These are phyloP conservation scores for Mycosphaerella arachidis DNA, from an alignment of 2,329 filamentous ascomycete species.

Conservation along the genomic window DNA sequence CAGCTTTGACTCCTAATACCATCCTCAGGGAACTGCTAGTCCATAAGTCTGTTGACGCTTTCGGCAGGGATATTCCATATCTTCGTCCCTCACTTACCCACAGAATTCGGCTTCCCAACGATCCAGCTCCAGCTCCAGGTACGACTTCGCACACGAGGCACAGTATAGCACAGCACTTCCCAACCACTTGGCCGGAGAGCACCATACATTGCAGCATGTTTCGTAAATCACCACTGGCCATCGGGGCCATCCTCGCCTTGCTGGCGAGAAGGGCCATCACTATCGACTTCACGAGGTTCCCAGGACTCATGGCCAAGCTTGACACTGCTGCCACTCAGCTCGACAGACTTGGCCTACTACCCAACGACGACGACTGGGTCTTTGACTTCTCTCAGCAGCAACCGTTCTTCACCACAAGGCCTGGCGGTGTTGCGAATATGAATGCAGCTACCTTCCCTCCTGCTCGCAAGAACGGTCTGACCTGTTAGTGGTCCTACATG, in stretches of 20 bases:
- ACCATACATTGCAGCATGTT: slow-evolving; percentile 17
- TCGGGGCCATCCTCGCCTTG: slow-evolving; percentile 20
- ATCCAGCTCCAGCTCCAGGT: neutral
- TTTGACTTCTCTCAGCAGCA: slow-evolving; percentile 47
- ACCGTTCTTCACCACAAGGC: slow-evolving; percentile 39
- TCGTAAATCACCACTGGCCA: slow-evolving; percentile 9
- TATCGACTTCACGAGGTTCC: slow-evolving; percentile 39
- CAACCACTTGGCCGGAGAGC: slow-evolving; percentile 6
- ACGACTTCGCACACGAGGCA: slow-evolving; percentile 4
- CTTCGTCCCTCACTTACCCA: neutral
- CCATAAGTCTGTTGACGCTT: neutral
- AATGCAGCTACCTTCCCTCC: slow-evolving; percentile 51
- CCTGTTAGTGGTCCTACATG: slow-evolving; percentile 32
- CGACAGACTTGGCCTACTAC: slow-evolving; percentile 42
- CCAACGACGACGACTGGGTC: slow-evolving; percentile 42
- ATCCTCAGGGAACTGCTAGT: slow-evolving; percentile 3
- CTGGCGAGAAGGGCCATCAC: slow-evolving; percentile 25
- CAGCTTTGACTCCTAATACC: slow-evolving; percentile 9
- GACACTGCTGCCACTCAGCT: slow-evolving; percentile 42
- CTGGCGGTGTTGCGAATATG: slow-evolving; percentile 50
- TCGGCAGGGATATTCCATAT: neutral
- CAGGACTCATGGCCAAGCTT: slow-evolving; percentile 38
- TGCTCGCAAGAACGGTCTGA: slow-evolving; percentile 45
- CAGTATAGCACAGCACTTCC: slow-evolving; percentile 6
- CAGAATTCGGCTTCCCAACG: neutral